Conservation (phyloP, 2,329 filamentous ascomycete species). For the Elsinoe australis region DNA sequence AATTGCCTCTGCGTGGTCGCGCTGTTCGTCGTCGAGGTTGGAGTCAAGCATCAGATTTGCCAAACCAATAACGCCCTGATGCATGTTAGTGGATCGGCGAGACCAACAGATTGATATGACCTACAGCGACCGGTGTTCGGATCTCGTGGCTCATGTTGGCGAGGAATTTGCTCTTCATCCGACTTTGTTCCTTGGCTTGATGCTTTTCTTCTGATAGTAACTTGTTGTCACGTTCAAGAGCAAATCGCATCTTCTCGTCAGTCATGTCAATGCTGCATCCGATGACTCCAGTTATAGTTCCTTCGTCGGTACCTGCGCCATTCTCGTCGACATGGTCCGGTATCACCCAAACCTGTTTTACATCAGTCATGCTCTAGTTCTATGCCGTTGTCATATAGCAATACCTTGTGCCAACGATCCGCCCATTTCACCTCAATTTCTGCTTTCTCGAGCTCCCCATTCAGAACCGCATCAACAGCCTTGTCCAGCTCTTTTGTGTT, state of each 20-base stretch:
- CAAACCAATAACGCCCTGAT: constrained; percentile 20
- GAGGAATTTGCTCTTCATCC: constrained; percentile 19
- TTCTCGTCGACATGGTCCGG: constrained; percentile 9
- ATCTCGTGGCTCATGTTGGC: constrained; percentile 20
- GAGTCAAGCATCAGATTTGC: constrained; percentile 16
- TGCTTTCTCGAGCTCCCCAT: neutral
- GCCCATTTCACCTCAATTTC: constrained; percentile 11
- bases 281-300: constrained; percentile 9
- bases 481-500: neutral
- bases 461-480: constrained; percentile 6
- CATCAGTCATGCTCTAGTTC: neutral
- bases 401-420: constrained; percentile 14
- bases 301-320: neutral
- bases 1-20: constrained; percentile 14
- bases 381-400: no score
- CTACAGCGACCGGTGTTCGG: constrained; percentile 17
- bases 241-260: constrained; percentile 11
- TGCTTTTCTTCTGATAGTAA: constrained; percentile 12
- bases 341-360: constrained; percentile 6
- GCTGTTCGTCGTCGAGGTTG: constrained; percentile 16
- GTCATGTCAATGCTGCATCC: constrained; percentile 18
- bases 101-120: neutral
- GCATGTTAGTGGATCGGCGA: neutral
- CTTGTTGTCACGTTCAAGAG: constrained; percentile 16
- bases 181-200: constrained; percentile 14